Conservation (phyloP, 2,329 filamentous ascomycete species). For the Zalaria obscura region DNA sequence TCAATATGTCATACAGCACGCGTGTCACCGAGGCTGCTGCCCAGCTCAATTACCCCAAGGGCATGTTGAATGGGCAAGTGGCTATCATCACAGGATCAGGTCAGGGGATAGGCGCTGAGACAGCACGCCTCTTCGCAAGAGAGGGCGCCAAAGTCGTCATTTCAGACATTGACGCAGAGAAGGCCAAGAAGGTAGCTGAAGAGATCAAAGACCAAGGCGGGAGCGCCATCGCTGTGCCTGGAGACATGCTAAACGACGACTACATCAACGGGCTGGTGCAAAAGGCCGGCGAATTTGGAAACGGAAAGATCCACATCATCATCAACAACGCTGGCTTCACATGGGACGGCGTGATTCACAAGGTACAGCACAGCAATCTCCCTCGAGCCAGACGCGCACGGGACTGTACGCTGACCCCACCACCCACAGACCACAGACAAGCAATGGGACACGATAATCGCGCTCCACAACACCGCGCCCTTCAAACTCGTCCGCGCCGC, state of each 20-base stretch:
- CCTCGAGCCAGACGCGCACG: background rate
- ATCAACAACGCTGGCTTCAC: constrained; percentile 89
- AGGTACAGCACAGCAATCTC: constrained; percentile 29
- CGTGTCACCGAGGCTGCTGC: constrained; percentile 53
- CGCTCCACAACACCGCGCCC: constrained; percentile 70
- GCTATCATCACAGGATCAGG: constrained; percentile 81
- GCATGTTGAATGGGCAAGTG: constrained; percentile 63
- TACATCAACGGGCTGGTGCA: constrained; percentile 62
- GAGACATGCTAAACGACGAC: constrained; percentile 58
- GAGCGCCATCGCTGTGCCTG: constrained; percentile 57
- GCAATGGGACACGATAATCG: constrained; percentile 81
- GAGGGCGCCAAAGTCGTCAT: constrained; percentile 77
- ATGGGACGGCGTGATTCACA: constrained; percentile 87
- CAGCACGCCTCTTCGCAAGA: constrained; percentile 68
- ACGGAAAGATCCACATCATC: constrained; percentile 79
- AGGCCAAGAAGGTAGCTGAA: constrained; percentile 53
- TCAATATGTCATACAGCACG: constrained; percentile 10
- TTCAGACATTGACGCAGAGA: constrained; percentile 69
- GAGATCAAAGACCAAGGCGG: constrained; percentile 54
- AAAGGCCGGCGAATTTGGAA: constrained; percentile 64
- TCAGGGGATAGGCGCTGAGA: constrained; percentile 79
- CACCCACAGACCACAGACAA: constrained; percentile 57
- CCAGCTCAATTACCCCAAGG: constrained; percentile 71
- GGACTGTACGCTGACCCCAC: constrained; percentile 6
- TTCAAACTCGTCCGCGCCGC: constrained; percentile 72